Percentiles rank a stretch among this genome's conserved stretches.
phyloP scores from a whole-genome alignment of 129 eudicot species.

The sunflower (Helianthus annuus) region HanXRQr2.0-SUNRISE NC_035442.2:157894005-157894504 shows the following conservation, averaged over 20 bases:
- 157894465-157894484: background rate
- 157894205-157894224: background rate
- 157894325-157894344: constrained; percentile 20
- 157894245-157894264: constrained; percentile 4
- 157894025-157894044: too few relatives aligned
- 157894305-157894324: background rate
- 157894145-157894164: too few relatives aligned
- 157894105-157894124: too few relatives aligned
- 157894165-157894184: too few relatives aligned
- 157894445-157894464: constrained; percentile 10
- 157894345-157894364: constrained; percentile 2
- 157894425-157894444: background rate
- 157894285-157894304: constrained; percentile 22
- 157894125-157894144: too few relatives aligned
- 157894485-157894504: background rate
- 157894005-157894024: too few relatives aligned
- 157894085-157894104: too few relatives aligned
- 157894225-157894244: constrained; percentile 9
- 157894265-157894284: constrained; percentile 6
- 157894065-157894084: too few relatives aligned
- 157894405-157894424: background rate
- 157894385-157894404: constrained; percentile 37
- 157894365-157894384: background rate
- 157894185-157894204: background rate
- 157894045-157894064: too few relatives aligned